Conservation (phyloP, 257 asterid genomes). For the Haberlea rhodopensis region DNA sequence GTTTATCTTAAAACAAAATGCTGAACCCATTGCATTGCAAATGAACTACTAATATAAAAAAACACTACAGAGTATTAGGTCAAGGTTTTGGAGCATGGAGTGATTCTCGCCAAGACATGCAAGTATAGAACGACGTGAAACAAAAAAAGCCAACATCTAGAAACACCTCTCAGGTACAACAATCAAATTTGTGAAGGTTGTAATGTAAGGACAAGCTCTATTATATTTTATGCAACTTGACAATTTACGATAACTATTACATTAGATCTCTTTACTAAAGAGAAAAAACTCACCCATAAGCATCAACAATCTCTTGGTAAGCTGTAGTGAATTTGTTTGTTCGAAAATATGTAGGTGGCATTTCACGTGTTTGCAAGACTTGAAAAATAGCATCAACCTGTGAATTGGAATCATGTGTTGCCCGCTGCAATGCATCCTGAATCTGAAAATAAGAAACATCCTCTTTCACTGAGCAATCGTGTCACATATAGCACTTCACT, state of each 20-base stretch:
- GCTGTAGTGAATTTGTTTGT: conserved; percentile 91
- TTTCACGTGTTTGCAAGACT: conserved; percentile 81
- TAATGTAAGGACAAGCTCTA: not conserved
- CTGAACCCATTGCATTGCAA: not conserved
- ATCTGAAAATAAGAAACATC: conserved; percentile 43
- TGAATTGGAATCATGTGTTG: conserved; percentile 80
- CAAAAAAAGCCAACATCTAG: not conserved
- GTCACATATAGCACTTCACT: conserved; percentile 15
- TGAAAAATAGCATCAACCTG: conserved; percentile 92
- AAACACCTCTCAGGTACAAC: conserved; percentile 1
- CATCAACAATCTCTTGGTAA: conserved; percentile 93
- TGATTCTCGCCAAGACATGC: not conserved
- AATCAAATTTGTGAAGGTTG: conserved; percentile 1
- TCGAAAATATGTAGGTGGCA: conserved; percentile 89
- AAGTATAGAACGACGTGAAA: not conserved
- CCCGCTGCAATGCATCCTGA: conserved; percentile 77
- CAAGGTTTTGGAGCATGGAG: not conserved
- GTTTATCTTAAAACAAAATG: conserved; percentile 11
- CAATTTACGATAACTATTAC: not conserved
- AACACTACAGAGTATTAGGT: not conserved
- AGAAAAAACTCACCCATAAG: conserved; percentile 84
- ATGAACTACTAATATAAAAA: conserved; percentile 3
- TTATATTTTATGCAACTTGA: not conserved
- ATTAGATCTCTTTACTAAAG: conserved; percentile 9
- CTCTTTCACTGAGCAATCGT: not conserved